Evolutionary conservation across 192 early-diverging fungal genomes (phyloP).

Genomic region (Coemansia sp.): DNA sequence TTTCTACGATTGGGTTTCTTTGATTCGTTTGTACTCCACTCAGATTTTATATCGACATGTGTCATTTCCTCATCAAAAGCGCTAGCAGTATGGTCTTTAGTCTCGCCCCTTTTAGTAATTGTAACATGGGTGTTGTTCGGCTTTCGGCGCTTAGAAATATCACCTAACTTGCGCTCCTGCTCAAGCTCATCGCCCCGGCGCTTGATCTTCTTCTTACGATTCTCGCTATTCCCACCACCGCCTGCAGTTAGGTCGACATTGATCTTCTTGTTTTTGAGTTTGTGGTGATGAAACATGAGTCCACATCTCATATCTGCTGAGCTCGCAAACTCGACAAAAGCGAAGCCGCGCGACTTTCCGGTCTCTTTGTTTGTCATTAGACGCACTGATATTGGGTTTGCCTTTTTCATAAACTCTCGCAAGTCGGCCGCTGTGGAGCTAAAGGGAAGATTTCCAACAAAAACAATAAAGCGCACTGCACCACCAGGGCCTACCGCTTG

Average conservation of each 20-base stretch:
- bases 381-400: conserved; percentile 61
- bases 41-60: not conserved
- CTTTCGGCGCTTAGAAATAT: conserved; percentile 25
- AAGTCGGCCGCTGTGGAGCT: conserved; percentile 64
- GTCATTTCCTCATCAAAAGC: not conserved
- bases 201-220: conserved; percentile 39
- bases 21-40: conserved; percentile 5
- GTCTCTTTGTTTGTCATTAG: conserved; percentile 69
- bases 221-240: conserved; percentile 64
- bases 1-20: conserved; percentile 48
- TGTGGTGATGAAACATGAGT: conserved; percentile 62
- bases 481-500: not conserved
- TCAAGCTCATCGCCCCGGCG: conserved; percentile 38
- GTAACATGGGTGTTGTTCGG: not conserved
- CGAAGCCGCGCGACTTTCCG: conserved; percentile 70
- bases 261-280: conserved; percentile 63
- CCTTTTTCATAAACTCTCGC: conserved; percentile 59
- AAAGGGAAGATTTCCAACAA: conserved; percentile 68
- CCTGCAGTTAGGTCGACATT: conserved; percentile 75
- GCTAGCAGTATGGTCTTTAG: conserved; percentile 1
- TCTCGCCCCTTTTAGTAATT: not conserved
- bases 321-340: conserved; percentile 66
- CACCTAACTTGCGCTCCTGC: conserved; percentile 30
- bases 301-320: conserved; percentile 60
- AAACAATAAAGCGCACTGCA: conserved; percentile 53